Evolutionary conservation across 257 asterid genomes (phyloP).

Genomic region (Solanum peruvianum): DNA sequence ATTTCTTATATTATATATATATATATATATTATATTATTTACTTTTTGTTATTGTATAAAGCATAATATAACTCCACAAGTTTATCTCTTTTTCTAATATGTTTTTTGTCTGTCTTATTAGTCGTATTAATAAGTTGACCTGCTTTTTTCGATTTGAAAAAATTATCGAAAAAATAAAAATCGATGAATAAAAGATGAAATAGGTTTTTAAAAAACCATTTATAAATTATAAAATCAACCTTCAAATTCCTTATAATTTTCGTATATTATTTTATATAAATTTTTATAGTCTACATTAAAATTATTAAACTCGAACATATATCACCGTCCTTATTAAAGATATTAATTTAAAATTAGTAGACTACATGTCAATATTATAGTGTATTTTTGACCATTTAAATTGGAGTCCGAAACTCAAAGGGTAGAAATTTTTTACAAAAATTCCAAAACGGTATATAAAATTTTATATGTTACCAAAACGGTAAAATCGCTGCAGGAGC

Average conservation of each 20-base stretch:
- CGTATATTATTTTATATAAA: background rate
- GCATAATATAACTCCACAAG: background rate
- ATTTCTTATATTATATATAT: too few species aligned
- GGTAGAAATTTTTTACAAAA: too few species aligned
- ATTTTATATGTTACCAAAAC: too few species aligned
- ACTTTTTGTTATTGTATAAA: background rate
- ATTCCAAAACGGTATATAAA: too few species aligned
- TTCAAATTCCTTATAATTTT: background rate
- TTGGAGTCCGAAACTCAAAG: too few species aligned
- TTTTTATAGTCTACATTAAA: background rate
- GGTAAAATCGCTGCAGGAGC: too few species aligned
- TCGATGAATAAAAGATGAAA: background rate
- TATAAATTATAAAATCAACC: background rate
- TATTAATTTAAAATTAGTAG: too few species aligned
- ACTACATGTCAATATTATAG: background rate
- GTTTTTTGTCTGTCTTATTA: background rate
- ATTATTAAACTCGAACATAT: fast-evolving
- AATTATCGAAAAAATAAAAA: background rate
- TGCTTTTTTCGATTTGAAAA: background rate
- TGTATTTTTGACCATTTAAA: background rate
- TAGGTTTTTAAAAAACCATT: too few species aligned
- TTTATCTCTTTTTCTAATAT: background rate
- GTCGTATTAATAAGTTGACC: background rate
- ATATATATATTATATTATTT: too few species aligned
- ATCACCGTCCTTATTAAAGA: fast-evolving